Conservation (phyloP, 2,329 filamentous ascomycete species). For the Sordariomycetes sp. region DNA sequence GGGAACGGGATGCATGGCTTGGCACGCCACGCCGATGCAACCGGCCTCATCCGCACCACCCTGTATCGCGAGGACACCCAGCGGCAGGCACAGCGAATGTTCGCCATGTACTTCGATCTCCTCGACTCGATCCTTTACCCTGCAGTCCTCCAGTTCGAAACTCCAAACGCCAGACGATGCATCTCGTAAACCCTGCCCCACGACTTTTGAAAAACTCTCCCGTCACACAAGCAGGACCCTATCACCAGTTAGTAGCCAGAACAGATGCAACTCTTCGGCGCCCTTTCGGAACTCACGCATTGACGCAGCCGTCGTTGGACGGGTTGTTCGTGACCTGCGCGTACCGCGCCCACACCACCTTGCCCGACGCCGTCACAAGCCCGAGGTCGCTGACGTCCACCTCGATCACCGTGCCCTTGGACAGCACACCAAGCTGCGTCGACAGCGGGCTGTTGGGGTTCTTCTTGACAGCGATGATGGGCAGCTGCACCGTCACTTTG, state of each 20-base stretch:
- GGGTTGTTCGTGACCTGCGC: constrained; percentile 52
- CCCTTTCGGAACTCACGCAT: constrained; percentile 14
- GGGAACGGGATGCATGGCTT: neutral
- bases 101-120: neutral
- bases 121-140: neutral
- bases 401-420: constrained; percentile 68
- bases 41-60: neutral
- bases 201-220: neutral
- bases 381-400: constrained; percentile 90
- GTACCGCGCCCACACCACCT: constrained; percentile 85
- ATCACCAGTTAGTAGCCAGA: neutral
- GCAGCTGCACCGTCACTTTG: constrained; percentile 76
- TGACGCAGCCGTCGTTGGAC: constrained; percentile 32
- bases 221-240: constrained; percentile 5
- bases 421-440: constrained; percentile 82
- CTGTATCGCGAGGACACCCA: neutral
- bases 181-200: neutral
- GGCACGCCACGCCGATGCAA: neutral
- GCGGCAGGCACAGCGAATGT: neutral
- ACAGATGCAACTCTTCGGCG: neutral
- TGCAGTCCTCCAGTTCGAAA: neutral
- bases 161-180: constrained; percentile 5
- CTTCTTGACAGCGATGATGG: constrained; percentile 56
- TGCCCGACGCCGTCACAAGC: constrained; percentile 78
- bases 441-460: constrained; percentile 77